Conservation (phyloP, 169 alveolate genomes). For the Theileria luwenshuni region DNA sequence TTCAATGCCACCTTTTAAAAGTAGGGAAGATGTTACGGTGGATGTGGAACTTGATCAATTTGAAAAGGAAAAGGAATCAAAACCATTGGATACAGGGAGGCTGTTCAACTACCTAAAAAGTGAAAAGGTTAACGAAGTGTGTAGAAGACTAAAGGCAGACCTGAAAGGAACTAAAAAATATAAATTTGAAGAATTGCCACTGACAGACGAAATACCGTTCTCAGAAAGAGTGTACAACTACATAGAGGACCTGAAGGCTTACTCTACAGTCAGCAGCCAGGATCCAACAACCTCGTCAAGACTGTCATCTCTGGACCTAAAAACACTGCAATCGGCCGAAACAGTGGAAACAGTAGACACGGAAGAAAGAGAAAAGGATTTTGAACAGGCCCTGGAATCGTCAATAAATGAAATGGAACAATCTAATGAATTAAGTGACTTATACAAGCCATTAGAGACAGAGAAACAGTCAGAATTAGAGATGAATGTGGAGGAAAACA, state of each 20-base stretch:
- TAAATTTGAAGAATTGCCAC: not conserved
- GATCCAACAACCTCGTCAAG: constrained; percentile 9
- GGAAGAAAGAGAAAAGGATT: not conserved
- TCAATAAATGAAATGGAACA: not conserved
- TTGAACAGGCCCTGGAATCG: not conserved
- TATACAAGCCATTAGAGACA: too few relatives aligned
- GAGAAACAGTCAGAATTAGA: not conserved
- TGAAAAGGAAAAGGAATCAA: not conserved
- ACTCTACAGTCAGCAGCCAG: constrained; percentile 3
- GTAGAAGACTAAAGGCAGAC: constrained; percentile 9
- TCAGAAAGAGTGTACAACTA: constrained; percentile 21
- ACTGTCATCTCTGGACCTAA: constrained; percentile 2
- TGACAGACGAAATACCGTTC: not conserved
- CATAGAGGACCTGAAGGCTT: constrained; percentile 8
- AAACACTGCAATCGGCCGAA: constrained; percentile 7
- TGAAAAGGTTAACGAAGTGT: constrained; percentile 3
- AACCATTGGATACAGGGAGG: not conserved
- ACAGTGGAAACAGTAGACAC: not conserved
- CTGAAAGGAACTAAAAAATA: constrained; percentile 9
- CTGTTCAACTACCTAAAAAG: not conserved
- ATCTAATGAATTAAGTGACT: not conserved
- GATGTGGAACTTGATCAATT: not conserved
- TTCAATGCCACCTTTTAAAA: not conserved
- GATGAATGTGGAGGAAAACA: not conserved
- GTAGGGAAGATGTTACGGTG: not conserved